These are phyloP conservation scores for Aspergillus uvarum DNA, from an alignment of 2,329 filamentous ascomycete species.

Conservation along the genomic window DNA sequence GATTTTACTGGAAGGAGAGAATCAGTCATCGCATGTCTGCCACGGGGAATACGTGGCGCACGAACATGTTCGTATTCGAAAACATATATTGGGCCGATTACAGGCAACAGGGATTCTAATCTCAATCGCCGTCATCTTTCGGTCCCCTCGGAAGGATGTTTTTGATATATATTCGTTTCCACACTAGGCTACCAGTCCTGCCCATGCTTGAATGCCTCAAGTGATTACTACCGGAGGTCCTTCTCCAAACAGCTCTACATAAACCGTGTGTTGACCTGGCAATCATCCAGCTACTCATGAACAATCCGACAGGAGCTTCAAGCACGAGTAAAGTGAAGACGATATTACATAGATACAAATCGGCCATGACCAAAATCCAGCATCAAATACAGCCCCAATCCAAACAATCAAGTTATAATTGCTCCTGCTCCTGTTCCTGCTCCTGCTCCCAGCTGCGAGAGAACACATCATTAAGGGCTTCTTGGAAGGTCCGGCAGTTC, in stretches of 20 bases:
- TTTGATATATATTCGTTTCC: no score
- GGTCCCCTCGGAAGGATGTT: no score
- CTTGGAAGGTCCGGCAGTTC: constrained; percentile 64
- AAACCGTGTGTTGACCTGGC: neutral
- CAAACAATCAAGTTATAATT: neutral
- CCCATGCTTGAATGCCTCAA: no score
- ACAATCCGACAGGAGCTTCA: neutral
- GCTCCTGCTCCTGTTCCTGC: constrained; percentile 19
- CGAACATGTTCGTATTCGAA: no score
- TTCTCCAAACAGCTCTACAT: neutral
- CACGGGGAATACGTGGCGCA: no score
- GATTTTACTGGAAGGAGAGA: no score
- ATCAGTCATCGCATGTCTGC: no score
- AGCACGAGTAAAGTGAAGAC: neutral
- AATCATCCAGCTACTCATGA: neutral
- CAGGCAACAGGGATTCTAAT: no score
- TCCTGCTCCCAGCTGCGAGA: constrained; percentile 50
- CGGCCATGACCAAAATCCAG: neutral
- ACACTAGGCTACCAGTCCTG: no score
- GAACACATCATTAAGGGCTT: constrained; percentile 63
- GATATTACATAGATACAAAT: neutral
- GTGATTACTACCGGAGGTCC: no score
- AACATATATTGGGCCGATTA: no score
- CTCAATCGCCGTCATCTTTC: no score
- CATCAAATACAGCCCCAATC: neutral